Conservation (phyloP, 1,284 basidiomycete genomes). For the Malassezia brasiliensis region DNA sequence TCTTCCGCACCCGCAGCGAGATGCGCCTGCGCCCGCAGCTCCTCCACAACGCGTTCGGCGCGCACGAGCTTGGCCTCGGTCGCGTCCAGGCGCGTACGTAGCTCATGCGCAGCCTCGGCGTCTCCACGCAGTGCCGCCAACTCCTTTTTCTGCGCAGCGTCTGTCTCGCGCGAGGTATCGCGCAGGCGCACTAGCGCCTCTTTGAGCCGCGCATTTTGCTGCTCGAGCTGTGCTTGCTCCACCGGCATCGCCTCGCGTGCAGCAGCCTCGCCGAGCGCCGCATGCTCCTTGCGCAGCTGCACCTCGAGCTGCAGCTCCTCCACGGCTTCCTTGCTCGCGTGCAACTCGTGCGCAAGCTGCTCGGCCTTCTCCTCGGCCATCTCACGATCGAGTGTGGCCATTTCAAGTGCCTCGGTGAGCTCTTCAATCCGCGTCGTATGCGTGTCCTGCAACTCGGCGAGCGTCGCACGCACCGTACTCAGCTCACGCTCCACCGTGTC, state of each 20-base stretch:
- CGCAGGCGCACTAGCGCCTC: constrained; percentile 49
- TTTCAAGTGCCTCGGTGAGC: constrained; percentile 81
- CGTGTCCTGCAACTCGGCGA: background rate
- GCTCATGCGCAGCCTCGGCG: constrained; percentile 48
- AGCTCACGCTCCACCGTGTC: background rate
- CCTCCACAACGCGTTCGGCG: constrained; percentile 72
- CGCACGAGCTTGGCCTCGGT: constrained; percentile 23
- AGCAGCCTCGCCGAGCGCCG: background rate
- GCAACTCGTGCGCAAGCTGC: constrained; percentile 64
- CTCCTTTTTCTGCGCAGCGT: constrained; percentile 69
- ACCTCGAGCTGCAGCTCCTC: constrained; percentile 78
- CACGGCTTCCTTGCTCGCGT: constrained; percentile 64
- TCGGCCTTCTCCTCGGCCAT: constrained; percentile 91
- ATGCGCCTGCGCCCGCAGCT: constrained; percentile 86
- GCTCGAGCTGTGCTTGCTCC: constrained; percentile 23
- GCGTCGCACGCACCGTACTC: background rate
- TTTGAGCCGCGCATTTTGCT: constrained; percentile 18
- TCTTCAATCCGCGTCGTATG: constrained; percentile 50
- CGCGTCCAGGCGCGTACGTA: constrained; percentile 26
- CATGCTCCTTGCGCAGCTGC: constrained; percentile 58
- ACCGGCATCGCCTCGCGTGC: constrained; percentile 23
- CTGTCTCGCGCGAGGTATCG: constrained; percentile 76
- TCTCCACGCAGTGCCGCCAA: constrained; percentile 85
- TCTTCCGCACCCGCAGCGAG: constrained; percentile 91
- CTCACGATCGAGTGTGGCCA: constrained; percentile 90